Conservation (phyloP, 1,139 yeast genomes). For the Suhomyces anneliseae region DNA sequence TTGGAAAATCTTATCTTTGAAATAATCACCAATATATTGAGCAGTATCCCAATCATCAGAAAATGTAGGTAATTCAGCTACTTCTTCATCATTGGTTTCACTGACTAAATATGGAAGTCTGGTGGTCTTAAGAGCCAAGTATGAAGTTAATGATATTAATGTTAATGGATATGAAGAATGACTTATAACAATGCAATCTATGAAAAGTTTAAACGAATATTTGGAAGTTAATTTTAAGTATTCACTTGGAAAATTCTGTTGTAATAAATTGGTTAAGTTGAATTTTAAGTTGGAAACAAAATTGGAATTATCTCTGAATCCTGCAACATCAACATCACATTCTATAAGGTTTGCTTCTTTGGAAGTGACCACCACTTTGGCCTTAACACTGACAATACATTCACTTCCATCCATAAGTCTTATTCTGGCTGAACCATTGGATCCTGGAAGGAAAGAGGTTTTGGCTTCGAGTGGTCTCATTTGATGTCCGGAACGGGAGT, state of each 20-base stretch:
- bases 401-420: conserved; percentile 88
- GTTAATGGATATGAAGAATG: conserved; percentile 70
- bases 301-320: conserved; percentile 68
- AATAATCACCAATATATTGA: conserved; percentile 38
- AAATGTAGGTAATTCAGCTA: conserved; percentile 89
- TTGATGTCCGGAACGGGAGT: conserved; percentile 70
- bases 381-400: conserved; percentile 85
- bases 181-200: conserved; percentile 79
- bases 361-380: conserved; percentile 68
- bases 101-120: conserved; percentile 72
- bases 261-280: conserved; percentile 47
- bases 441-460: conserved; percentile 75
- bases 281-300: conserved; percentile 60
- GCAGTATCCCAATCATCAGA: conserved; percentile 82
- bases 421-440: conserved; percentile 90
- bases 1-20: conserved; percentile 36
- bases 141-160: conserved; percentile 72
- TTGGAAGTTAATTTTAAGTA: conserved; percentile 64
- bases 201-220: conserved; percentile 71
- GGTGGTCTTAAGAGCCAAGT: conserved; percentile 78
- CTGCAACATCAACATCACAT: conserved; percentile 75
- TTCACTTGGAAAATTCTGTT: conserved; percentile 48
- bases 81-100: conserved; percentile 52
- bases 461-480: conserved; percentile 85
- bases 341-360: conserved; percentile 51